Percentiles rank a stretch among this genome's conserved stretches.
phyloP scores from a whole-genome alignment of 2,329 filamentous ascomycete genomes.

The Amauroascus verrucosus region DNA sequence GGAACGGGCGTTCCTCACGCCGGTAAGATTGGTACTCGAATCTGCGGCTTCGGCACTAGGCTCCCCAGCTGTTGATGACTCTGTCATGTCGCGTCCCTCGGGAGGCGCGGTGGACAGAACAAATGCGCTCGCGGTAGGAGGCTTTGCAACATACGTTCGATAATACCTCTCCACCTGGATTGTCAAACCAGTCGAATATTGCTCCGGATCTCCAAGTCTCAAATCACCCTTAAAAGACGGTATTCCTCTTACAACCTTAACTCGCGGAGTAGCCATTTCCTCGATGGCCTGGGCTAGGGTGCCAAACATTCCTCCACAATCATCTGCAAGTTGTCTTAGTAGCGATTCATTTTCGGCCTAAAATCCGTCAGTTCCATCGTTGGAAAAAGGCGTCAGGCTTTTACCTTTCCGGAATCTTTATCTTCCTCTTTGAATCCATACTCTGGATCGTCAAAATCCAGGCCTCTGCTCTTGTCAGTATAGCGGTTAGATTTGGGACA shows the following conservation, averaged over 20 bases:
- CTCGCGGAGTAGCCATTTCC: conserved; percentile 63
- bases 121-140: conserved; percentile 68
- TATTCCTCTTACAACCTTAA: conserved; percentile 66
- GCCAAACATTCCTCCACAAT: conserved; percentile 64
- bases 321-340: conserved; percentile 54
- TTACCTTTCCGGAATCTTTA: conserved; percentile 61
- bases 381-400: neutral
- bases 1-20: conserved; percentile 64
- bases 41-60: conserved; percentile 26
- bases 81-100: conserved; percentile 41
- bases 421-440: conserved; percentile 88
- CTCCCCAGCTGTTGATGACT: conserved; percentile 44
- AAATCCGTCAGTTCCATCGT: neutral
- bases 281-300: conserved; percentile 77
- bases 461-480: conserved; percentile 47
- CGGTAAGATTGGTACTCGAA: conserved; percentile 46
- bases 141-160: conserved; percentile 65
- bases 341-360: conserved; percentile 62
- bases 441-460: conserved; percentile 87
- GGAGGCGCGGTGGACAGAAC: conserved; percentile 44
- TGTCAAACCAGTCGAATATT: conserved; percentile 61
- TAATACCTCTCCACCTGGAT: conserved; percentile 90
- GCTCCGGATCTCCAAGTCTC: conserved; percentile 65
- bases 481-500: neutral
- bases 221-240: conserved; percentile 70